phyloP scores from a whole-genome alignment of 257 asterid genomes.

The Jaltomata sinuosa region DNA sequence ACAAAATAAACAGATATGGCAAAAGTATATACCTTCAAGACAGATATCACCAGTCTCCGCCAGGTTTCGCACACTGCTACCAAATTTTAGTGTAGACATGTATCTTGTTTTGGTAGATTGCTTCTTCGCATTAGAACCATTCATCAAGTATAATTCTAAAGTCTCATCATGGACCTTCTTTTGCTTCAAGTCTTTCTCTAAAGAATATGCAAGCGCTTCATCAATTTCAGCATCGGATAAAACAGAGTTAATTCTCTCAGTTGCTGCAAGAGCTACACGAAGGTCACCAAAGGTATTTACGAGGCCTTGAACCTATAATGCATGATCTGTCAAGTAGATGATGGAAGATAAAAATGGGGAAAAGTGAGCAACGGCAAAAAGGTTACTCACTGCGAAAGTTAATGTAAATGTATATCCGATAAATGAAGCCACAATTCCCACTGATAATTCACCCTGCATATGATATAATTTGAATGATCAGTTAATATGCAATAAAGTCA shows the following conservation, averaged over 20 bases:
- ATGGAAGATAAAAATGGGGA: slow-evolving; percentile 1
- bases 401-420: slow-evolving; percentile 90
- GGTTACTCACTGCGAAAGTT: slow-evolving; percentile 84
- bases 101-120: slow-evolving; percentile 29
- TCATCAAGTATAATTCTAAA: slow-evolving; percentile 42
- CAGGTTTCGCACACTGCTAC: slow-evolving; percentile 46
- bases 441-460: slow-evolving; percentile 79
- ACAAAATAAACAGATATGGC: background rate
- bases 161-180: slow-evolving; percentile 37
- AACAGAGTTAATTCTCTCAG: slow-evolving; percentile 84
- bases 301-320: slow-evolving; percentile 85
- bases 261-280: slow-evolving; percentile 93
- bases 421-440: slow-evolving; percentile 91
- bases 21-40: slow-evolving; percentile 60
- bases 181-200: slow-evolving; percentile 60
- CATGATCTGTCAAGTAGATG: background rate
- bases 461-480: background rate
- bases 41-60: slow-evolving; percentile 73
- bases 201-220: slow-evolving; percentile 71
- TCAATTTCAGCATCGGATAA: slow-evolving; percentile 71
- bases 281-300: slow-evolving; percentile 98
- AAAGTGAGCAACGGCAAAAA: background rate
- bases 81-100: slow-evolving; percentile 73
- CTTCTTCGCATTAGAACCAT: slow-evolving; percentile 28
- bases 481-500: background rate